phyloP scores from a whole-genome alignment of 768 basidiomycete genomes.

The Pleurotus platypus region DNA sequence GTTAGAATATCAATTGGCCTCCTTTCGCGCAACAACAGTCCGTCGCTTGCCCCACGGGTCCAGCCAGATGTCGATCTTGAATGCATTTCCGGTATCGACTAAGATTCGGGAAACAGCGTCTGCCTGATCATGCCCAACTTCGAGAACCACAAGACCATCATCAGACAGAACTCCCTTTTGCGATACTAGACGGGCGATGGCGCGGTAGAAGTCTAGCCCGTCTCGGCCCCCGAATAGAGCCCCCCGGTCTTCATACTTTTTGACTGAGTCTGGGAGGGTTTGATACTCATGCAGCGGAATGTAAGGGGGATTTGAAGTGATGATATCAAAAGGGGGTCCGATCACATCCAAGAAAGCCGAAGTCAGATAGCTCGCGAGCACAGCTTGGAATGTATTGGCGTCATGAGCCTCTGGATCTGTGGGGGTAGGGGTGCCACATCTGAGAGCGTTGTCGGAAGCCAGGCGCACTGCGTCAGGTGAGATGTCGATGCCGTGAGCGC shows the following conservation, averaged over 20 bases:
- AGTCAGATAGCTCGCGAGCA: slow-evolving; percentile 40
- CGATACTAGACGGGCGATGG: slow-evolving; percentile 62
- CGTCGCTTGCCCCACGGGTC: slow-evolving; percentile 80
- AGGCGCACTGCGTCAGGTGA: slow-evolving; percentile 54
- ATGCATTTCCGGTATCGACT: slow-evolving; percentile 38
- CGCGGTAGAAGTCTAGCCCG: slow-evolving; percentile 62
- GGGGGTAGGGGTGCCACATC: slow-evolving; percentile 32
- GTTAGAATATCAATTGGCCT: too few relatives aligned
- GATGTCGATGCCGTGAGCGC: slow-evolving; percentile 66
- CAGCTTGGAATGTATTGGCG: slow-evolving; percentile 37
- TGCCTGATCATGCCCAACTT: slow-evolving; percentile 78
- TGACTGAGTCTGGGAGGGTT: slow-evolving; percentile 64
- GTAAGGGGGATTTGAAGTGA: slow-evolving; percentile 88
- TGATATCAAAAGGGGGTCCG: slow-evolving; percentile 60
- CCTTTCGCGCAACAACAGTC: slow-evolving; percentile 55
- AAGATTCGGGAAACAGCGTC: slow-evolving; percentile 58
- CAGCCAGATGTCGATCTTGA: slow-evolving; percentile 61
- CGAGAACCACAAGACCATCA: slow-evolving; percentile 64
- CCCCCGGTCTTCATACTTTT: slow-evolving; percentile 71
- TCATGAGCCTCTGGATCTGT: slow-evolving; percentile 14
- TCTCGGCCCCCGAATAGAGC: slow-evolving; percentile 73
- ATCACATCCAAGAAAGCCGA: slow-evolving; percentile 37
- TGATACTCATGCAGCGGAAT: slow-evolving; percentile 68
- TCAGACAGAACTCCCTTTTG: slow-evolving; percentile 46
- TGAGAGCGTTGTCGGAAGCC: slow-evolving; percentile 44